phyloP scores from a whole-genome alignment of 2,329 filamentous ascomycete species.

The Leptographium galeiforme region DNA sequence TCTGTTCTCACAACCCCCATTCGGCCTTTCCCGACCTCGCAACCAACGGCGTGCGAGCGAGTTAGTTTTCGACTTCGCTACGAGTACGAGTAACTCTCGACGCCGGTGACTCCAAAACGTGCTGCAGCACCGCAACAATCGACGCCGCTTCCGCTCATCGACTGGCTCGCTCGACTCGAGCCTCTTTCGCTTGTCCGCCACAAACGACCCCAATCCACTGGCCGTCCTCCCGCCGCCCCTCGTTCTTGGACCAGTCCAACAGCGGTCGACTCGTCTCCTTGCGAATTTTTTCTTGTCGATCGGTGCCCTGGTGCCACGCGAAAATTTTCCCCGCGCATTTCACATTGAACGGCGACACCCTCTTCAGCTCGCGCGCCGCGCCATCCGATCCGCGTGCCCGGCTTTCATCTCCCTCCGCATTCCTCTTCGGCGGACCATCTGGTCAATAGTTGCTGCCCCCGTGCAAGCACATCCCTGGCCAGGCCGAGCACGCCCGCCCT shows the following conservation, averaged over 20 bases:
- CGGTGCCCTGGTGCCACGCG: not conserved
- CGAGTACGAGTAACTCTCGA: no score
- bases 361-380: not conserved
- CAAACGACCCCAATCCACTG: no score
- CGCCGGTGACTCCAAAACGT: no score
- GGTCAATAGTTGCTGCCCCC: not conserved
- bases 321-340: not conserved
- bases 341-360: not conserved
- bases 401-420: constrained; percentile 3
- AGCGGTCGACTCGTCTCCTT: no score
- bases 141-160: not conserved
- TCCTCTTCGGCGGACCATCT: not conserved
- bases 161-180: no score
- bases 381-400: not conserved
- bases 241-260: not conserved
- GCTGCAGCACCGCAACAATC: not conserved
- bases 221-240: not conserved
- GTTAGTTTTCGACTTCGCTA: not conserved
- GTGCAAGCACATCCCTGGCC: not conserved
- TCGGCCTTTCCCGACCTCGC: not conserved
- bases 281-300: not conserved
- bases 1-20: not conserved
- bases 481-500: not conserved
- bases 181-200: no score
- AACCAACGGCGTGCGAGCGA: not conserved